Evolutionary conservation across 2,329 filamentous ascomycete species (phyloP).

Genomic region (Dothideomycetes sp.): DNA sequence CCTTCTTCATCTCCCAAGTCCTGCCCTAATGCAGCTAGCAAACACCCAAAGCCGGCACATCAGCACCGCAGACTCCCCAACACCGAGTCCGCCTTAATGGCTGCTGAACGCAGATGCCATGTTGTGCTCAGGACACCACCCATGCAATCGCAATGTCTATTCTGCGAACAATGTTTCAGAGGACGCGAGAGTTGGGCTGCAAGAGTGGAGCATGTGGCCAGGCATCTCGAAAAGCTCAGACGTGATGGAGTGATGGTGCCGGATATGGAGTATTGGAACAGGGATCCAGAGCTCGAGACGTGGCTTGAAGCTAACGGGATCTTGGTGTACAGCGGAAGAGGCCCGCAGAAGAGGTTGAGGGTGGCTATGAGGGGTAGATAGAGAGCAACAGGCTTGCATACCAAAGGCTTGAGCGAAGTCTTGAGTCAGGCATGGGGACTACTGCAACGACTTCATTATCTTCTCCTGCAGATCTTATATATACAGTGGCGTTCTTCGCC

Average conservation of each 20-base stretch:
- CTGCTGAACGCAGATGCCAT: slow-evolving; percentile 52
- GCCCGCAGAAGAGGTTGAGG: too few relatives aligned
- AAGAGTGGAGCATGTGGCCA: slow-evolving; percentile 78
- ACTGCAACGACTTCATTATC: too few relatives aligned
- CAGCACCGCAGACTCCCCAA: slow-evolving; percentile 13
- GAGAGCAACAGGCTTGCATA: too few relatives aligned
- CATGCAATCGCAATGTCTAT: slow-evolving; percentile 50
- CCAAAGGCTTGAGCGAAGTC: too few relatives aligned
- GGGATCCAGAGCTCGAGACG: slow-evolving; percentile 25
- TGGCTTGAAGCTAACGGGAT: slow-evolving; percentile 34
- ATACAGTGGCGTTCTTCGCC: too few relatives aligned
- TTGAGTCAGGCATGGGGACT: too few relatives aligned
- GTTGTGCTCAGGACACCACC: slow-evolving; percentile 55
- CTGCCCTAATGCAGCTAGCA: too few relatives aligned
- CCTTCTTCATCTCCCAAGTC: slow-evolving; percentile 27
- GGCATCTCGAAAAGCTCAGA: slow-evolving; percentile 60
- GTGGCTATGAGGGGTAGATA: too few relatives aligned
- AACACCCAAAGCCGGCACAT: slow-evolving; percentile 15
- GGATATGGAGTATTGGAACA: slow-evolving; percentile 31
- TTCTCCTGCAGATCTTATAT: too few relatives aligned
- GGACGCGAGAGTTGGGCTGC: slow-evolving; percentile 64
- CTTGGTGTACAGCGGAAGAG: too few relatives aligned
- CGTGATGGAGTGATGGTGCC: slow-evolving; percentile 21
- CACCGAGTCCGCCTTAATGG: slow-evolving; percentile 26
- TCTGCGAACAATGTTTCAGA: slow-evolving; percentile 55